Evolutionary conservation across 2,329 filamentous ascomycete species (phyloP), one percentile per base, ranked within the genome.

Genomic region (Myriosclerotinia curreyana): DNA sequence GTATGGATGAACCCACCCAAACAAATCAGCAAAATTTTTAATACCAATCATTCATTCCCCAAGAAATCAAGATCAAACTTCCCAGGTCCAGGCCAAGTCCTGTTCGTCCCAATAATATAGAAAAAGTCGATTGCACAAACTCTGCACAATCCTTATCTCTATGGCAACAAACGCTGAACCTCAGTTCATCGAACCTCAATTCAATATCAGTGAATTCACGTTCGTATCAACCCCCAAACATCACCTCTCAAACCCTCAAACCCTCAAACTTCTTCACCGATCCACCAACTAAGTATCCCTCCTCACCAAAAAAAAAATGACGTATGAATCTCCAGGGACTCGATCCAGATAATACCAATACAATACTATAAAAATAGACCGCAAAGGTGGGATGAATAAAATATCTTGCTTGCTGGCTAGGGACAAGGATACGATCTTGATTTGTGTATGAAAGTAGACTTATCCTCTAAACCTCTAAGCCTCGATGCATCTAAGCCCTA

Each of bases 61-160:
- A 5, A n/a, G n/a, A 38, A 59, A 59, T 14, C 55, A 59, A 59
- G 55, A 48, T 17, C 42, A 59, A 48, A 59, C 55, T 15, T 49
- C 28, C 28, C 28, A 48, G 34, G n/a, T 36, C n/a, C 14, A 48
- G 20, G 28, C 28, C 5, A 31, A 31, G 28, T 31, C 28, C 6
- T 31, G 6, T 31, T 31, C 28, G 5, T 38, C 9, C 55, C 42
- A 48, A 48, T 48, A 25, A 48, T 48, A 34, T 15, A 58, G 40
- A 15, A 17, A 58, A 36, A 22, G 38, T 20, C 38, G 36, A 42
- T 31, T 14, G 38, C 42, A 36, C 15, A 2, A 25, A 4, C 31
- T 31, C 31, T 34, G 44, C 15, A 25, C 2, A 34, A 49, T 11
- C n/a, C 20, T 5, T 25, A 14, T 22, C 20, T 53, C 28, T 14